Evolutionary conservation across 305 asterid genomes (phyloP).

Genomic region (Fraxinus platypoda): DNA sequence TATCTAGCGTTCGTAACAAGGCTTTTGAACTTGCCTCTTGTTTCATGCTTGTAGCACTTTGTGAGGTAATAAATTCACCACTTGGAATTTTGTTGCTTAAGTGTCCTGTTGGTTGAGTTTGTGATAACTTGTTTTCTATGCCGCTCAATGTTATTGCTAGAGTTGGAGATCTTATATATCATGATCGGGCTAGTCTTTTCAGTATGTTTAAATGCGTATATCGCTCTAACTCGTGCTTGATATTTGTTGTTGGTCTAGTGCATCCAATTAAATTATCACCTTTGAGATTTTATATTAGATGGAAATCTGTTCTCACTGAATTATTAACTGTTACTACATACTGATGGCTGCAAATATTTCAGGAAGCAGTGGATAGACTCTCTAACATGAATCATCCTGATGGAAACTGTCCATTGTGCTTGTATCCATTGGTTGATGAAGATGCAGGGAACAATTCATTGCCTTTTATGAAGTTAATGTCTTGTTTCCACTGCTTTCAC

Average conservation of each 20-base stretch:
- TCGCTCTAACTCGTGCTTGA: constrained; percentile 5
- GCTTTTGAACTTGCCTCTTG: constrained; percentile 68
- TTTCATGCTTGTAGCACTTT: constrained; percentile 87
- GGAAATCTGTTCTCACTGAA: background rate
- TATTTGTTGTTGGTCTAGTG: background rate
- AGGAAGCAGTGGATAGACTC: constrained; percentile 98
- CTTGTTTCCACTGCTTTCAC: constrained; percentile 98
- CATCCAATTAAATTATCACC: background rate
- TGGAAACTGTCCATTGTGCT: constrained; percentile 86
- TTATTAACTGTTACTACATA: constrained; percentile 15
- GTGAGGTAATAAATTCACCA: constrained; percentile 60
- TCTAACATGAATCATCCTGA: constrained; percentile 93
- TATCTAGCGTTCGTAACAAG: constrained; percentile 52
- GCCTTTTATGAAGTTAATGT: constrained; percentile 96
- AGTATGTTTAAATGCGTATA: background rate
- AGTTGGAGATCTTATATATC: background rate
- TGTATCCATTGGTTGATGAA: constrained; percentile 76
- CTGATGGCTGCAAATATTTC: constrained; percentile 31
- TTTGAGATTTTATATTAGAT: background rate
- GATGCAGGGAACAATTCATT: constrained; percentile 39
- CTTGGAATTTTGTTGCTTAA: constrained; percentile 18
- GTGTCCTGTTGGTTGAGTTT: background rate
- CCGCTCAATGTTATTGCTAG: background rate
- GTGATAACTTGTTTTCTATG: background rate
- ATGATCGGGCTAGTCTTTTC: background rate